These are phyloP conservation scores for Herpetospermum pedunculosum DNA, from an alignment of 306 rosid genomes.

Conservation along the genomic window DNA sequence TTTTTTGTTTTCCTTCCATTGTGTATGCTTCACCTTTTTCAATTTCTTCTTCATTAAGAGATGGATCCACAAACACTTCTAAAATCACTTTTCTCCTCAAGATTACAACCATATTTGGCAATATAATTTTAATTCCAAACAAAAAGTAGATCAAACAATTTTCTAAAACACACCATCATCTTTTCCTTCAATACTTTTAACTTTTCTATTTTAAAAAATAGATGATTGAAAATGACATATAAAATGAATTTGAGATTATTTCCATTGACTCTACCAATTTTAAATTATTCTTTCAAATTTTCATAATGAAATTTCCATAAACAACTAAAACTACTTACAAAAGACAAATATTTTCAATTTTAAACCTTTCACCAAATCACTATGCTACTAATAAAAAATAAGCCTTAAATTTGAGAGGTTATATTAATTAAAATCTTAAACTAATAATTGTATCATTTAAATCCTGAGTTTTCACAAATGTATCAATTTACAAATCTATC, in stretches of 20 bases:
- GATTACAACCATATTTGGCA: background rate
- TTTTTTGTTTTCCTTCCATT: background rate
- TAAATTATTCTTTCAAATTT: background rate
- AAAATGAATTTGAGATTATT: background rate
- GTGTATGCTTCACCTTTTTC: background rate
- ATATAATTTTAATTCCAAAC: background rate
- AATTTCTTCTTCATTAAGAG: constrained; percentile 7
- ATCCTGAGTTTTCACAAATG: no score
- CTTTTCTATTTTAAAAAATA: background rate
- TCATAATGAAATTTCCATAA: no score
- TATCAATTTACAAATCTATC: no score
- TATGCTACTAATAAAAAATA: no score
- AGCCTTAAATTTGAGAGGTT: no score
- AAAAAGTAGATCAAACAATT: background rate
- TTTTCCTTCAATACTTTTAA: background rate
- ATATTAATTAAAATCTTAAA: no score
- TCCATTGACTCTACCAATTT: background rate
- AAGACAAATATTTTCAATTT: no score
- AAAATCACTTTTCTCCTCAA: background rate
- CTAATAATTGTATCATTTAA: no score
- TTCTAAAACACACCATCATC: background rate
- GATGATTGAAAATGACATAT: background rate
- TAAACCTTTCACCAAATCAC: no score
- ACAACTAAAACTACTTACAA: no score
- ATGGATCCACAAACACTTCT: background rate